Base-by-base conservation (phyloP, 805 yeast species). In the Schwanniomyces yamadae region DNA sequence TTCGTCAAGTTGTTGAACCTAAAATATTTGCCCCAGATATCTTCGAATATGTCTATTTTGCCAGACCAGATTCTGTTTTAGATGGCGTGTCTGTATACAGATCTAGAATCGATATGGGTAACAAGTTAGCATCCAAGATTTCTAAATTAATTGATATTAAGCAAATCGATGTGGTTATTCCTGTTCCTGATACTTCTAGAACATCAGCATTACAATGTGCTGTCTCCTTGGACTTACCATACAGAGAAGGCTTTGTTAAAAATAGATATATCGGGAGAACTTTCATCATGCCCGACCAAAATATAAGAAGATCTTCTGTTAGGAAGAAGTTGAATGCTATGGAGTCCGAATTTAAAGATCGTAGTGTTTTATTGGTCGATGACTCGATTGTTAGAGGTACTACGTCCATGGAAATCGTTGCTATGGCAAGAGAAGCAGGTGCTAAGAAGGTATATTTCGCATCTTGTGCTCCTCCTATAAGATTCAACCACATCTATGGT, bases 371-470 rank as follows among this genome's bases (percentile, higher is more conserved):
- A 45, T 74, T 93, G 36, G 97, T 93, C 28, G 99, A 93, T 63
- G 99, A 93, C 63, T 88, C 97, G 18, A 91, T 93, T 46, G 99
- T 93, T 7, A 80, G 99, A 59, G 99, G 99, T 44, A 93, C 99
- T 14, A 93, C 99, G 3, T 89, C 97, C 5, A 84, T 79, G 59
- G 99, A 93, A 67, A 93, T 93, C 47, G 95, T 93, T 22, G 84
- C 81, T 48, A 93, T 93, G 99, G 99, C 99, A n/a, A 77, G 84
- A 50, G 99, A 93, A 61, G 96, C 98, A 4, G 99, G 99, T 40
- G 99, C 99, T 29, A 81, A 77, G 42, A 83, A 80, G 50, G 99
- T 93, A n/a, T 91, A 78, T 59, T 84, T 93, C 61, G 99, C 99
- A 0, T 86, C 95, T 17, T 93, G 97, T 55, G 95, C 99, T 11